Conservation (phyloP, 2,329 filamentous ascomycete species). For the Trichoderma atroviride region DNA sequence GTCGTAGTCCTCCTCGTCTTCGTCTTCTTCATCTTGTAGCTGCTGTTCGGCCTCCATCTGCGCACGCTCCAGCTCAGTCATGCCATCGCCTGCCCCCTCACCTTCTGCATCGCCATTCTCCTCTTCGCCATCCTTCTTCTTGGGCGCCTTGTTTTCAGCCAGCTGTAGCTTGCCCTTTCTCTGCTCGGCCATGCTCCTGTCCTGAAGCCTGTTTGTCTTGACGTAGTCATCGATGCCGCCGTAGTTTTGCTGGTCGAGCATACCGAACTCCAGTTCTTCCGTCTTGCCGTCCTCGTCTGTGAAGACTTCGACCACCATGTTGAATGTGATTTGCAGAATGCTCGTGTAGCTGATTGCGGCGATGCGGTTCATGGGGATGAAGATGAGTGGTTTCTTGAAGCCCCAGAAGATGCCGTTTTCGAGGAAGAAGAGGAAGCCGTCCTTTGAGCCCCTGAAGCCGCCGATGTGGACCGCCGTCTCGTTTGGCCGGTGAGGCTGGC, state of each 20-base stretch:
- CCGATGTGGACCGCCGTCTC: conserved; percentile 68
- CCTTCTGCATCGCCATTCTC: conserved; percentile 41
- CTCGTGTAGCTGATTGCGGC: conserved; percentile 67
- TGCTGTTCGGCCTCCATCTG: conserved; percentile 55
- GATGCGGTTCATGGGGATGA: conserved; percentile 63
- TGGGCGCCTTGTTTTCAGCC: conserved; percentile 58
- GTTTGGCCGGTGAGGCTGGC: conserved; percentile 60
- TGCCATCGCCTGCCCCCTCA: conserved; percentile 44
- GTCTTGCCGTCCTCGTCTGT: conserved; percentile 50
- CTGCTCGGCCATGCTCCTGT: conserved; percentile 69
- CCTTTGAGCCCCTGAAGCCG: conserved; percentile 68
- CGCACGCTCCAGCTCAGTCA: conserved; percentile 55
- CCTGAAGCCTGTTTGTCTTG: conserved; percentile 62
- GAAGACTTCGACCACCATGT: conserved; percentile 65
- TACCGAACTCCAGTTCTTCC: conserved; percentile 67
- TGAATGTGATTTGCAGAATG: conserved; percentile 69
- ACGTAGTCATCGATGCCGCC: conserved; percentile 66
- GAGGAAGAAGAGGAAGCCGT: conserved; percentile 69
- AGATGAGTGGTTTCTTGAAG: conserved; percentile 70
- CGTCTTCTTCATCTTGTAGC: conserved; percentile 63
- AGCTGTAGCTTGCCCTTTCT: conserved; percentile 65
- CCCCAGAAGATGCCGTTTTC: conserved; percentile 69
- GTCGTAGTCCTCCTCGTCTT: conserved; percentile 68
- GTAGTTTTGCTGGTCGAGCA: conserved; percentile 72
- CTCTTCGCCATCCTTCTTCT: conserved; percentile 48